Base-by-base conservation (phyloP, 1,284 basidiomycete species). In the Rhodotorula sp. region DNA sequence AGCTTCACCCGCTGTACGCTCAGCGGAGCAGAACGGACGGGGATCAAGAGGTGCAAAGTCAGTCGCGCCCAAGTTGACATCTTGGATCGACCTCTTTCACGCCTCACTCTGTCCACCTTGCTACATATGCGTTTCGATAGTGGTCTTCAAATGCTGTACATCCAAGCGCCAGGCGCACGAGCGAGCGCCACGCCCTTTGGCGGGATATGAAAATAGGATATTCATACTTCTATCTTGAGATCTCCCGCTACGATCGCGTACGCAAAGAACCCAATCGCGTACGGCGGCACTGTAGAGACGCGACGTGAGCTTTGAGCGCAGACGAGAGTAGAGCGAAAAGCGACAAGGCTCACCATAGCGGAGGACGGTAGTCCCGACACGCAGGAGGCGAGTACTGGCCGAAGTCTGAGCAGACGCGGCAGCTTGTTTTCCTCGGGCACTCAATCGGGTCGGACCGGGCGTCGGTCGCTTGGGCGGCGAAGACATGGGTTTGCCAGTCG, bases 231-330 rank as follows among this genome's bases (percentile, higher is more conserved):
- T 16, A 65, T 65, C 51, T 60, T 65, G 16, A 73, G 61, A 26
- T 75, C 74, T 0, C 74, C 74, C 2, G 65, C 48, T 16, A 70
- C 61, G 48, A 75, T 47, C 6, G 71, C 69, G 23, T 67, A 75
- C 10, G 69, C 59, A 54, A 76, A 59, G 47, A 76, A 64, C 1
- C 74, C 74, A 20, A 76, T 31, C 3, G 74, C 71, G 48, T 76
- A 76, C 1, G 74, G 74, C 15, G 74, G 74, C 1, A 76, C 71
- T 70, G 65, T 4, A 15, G 21, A n/a, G 23, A 12, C 2, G 10
- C 47, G 7, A 23, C 23, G 21, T 4, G 20, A 4, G 8, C 43
- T 16, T 4, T 14, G 6, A 23, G 51, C 34, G 39, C 65, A 48
- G 62, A 20, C 8, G 56, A 39, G 8, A 12, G 26, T 12, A 23